phyloP scores from a whole-genome alignment of 768 basidiomycete genomes.

The Candolleomyces eurysporus region DNA sequence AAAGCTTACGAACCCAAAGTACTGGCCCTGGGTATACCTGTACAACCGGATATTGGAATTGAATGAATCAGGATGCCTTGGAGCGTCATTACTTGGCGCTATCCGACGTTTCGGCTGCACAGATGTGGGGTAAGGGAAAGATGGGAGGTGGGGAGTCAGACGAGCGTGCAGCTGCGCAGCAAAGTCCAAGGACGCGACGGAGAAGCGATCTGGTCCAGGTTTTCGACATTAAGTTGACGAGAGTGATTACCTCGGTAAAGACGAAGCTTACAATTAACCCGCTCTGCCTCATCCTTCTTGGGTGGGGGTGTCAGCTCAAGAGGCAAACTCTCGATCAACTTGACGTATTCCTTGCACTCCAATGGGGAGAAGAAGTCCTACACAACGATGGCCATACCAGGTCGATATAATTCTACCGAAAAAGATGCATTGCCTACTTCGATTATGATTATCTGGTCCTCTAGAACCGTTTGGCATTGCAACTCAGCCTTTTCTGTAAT shows the following conservation, averaged over 20 bases:
- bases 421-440: slow-evolving; percentile 39
- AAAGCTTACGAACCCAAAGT: slow-evolving; percentile 51
- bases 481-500: slow-evolving; percentile 44
- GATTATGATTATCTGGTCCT: slow-evolving; percentile 64
- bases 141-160: slow-evolving; percentile 57
- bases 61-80: slow-evolving; percentile 50
- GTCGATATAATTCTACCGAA: not conserved
- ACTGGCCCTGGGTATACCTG: slow-evolving; percentile 59
- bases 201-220: slow-evolving; percentile 51
- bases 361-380: slow-evolving; percentile 56
- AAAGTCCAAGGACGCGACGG: slow-evolving; percentile 56
- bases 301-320: slow-evolving; percentile 68
- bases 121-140: slow-evolving; percentile 45
- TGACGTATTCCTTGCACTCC: slow-evolving; percentile 60
- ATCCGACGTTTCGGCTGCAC: slow-evolving; percentile 25
- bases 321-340: slow-evolving; percentile 58
- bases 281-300: slow-evolving; percentile 68
- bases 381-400: not conserved
- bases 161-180: slow-evolving; percentile 49
- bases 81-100: slow-evolving; percentile 16
- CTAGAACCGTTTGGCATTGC: slow-evolving; percentile 46
- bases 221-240: not conserved
- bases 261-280: slow-evolving; percentile 57
- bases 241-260: not conserved
- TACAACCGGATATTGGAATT: slow-evolving; percentile 78